phyloP scores from a whole-genome alignment of 2,329 filamentous ascomycete genomes.

The Trichoderma semiorbis region DNA sequence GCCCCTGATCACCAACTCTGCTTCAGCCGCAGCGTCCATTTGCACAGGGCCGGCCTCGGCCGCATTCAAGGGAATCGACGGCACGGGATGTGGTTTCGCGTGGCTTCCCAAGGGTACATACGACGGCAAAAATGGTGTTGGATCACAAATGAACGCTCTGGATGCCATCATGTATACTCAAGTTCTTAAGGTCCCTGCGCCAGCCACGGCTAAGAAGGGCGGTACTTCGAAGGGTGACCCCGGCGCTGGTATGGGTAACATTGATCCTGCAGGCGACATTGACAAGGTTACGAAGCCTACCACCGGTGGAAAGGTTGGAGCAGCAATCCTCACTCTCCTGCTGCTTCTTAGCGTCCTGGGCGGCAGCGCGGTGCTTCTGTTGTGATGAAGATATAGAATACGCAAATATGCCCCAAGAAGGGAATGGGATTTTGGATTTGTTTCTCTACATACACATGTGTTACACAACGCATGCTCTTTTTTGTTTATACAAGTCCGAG shows the following conservation, averaged over 20 bases:
- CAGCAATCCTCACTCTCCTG: constrained; percentile 53
- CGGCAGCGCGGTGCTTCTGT: constrained; percentile 48
- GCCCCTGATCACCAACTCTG: constrained; percentile 50
- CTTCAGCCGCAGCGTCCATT: constrained; percentile 48
- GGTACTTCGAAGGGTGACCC: constrained; percentile 56
- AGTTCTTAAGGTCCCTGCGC: constrained; percentile 39
- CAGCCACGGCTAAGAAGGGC: constrained; percentile 53
- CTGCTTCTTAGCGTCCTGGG: constrained; percentile 47
- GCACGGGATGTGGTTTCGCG: constrained; percentile 64
- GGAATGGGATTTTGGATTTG: not conserved
- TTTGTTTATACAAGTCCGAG: not conserved
- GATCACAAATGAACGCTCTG: constrained; percentile 67
- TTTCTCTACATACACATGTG: constrained; percentile 4
- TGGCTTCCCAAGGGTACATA: constrained; percentile 55
- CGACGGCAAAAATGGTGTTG: constrained; percentile 61
- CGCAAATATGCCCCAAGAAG: not conserved
- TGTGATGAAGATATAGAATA: constrained; percentile 24
- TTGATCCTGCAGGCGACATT: constrained; percentile 29
- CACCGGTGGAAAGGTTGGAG: constrained; percentile 50
- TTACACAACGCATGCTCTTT: not conserved
- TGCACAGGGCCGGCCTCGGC: constrained; percentile 47
- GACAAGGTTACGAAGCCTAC: constrained; percentile 39
- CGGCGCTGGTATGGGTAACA: constrained; percentile 39
- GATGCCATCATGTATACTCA: constrained; percentile 61
- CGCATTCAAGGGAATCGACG: constrained; percentile 49